Conservation (phyloP, 2,329 filamentous ascomycete genomes). For the Talaromyces islandicus region DNA sequence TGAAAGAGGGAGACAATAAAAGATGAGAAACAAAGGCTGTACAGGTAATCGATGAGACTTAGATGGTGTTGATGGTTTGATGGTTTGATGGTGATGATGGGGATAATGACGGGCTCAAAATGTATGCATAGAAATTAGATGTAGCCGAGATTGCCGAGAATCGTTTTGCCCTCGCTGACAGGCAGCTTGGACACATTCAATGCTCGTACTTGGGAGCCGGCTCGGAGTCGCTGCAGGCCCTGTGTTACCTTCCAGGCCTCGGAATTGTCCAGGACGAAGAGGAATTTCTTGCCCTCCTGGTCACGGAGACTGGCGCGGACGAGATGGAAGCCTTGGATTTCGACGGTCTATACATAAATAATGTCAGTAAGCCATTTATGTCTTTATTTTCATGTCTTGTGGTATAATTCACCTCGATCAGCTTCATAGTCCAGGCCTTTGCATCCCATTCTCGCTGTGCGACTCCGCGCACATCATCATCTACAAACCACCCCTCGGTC, state of each 20-base stretch:
- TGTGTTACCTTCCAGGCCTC: slow-evolving; percentile 60
- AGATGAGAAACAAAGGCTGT: background rate
- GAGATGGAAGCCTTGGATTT: slow-evolving; percentile 46
- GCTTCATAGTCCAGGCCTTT: slow-evolving; percentile 94
- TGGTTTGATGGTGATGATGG: too few species aligned
- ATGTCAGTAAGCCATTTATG: background rate
- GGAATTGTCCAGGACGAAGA: slow-evolving; percentile 53
- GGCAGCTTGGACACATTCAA: slow-evolving; percentile 50
- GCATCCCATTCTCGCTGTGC: slow-evolving; percentile 98
- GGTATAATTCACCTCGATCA: slow-evolving; percentile 67
- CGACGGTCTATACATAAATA: slow-evolving; percentile 33
- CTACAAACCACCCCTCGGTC: slow-evolving; percentile 92
- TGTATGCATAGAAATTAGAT: slow-evolving; percentile 12
- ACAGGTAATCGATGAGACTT: background rate
- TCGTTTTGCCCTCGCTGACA: slow-evolving; percentile 34
- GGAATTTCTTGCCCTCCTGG: slow-evolving; percentile 55
- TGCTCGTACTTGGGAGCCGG: slow-evolving; percentile 51
- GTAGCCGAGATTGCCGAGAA: slow-evolving; percentile 36
- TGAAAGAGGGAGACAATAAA: background rate
- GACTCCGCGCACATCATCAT: slow-evolving; percentile 86
- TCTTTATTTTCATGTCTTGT: background rate
- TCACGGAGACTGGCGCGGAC: slow-evolving; percentile 55
- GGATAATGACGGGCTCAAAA: too few species aligned
- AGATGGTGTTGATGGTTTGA: background rate
- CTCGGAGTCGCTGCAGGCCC: slow-evolving; percentile 51